phyloP scores from a whole-genome alignment of 2,329 filamentous ascomycete species.

The Alternaria hordeiaustralica region DNA sequence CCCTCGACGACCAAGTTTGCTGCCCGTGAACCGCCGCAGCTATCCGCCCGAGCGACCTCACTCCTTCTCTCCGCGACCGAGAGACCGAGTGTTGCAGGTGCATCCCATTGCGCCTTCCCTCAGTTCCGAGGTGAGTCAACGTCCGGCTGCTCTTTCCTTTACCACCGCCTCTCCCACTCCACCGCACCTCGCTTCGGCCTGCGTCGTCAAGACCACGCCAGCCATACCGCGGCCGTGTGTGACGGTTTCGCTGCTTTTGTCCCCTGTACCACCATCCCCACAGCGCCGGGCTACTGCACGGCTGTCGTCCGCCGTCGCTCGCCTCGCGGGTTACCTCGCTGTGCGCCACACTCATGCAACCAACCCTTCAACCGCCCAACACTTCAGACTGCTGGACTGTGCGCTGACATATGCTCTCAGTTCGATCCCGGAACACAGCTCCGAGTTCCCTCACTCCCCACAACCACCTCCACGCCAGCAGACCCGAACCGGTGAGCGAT shows the following conservation, averaged over 20 bases:
- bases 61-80: conserved; percentile 11
- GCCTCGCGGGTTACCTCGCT: conserved; percentile 37
- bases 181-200: conserved; percentile 18
- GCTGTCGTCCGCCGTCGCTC: conserved; percentile 44
- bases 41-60: conserved; percentile 9
- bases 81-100: conserved; percentile 11
- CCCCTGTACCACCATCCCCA: conserved; percentile 40
- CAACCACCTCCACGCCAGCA: conserved; percentile 22
- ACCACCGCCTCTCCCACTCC: neutral
- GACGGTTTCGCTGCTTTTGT: conserved; percentile 43
- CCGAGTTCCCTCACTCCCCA: conserved; percentile 31
- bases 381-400: conserved; percentile 27
- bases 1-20: conserved; percentile 24
- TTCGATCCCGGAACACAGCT: conserved; percentile 29
- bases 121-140: conserved; percentile 44
- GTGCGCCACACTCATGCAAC: conserved; percentile 48
- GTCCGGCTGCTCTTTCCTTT: conserved; percentile 19
- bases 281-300: conserved; percentile 36
- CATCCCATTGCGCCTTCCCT: conserved; percentile 18
- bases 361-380: conserved; percentile 36
- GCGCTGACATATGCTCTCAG: conserved; percentile 40
- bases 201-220: conserved; percentile 28
- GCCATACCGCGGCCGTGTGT: conserved; percentile 35
- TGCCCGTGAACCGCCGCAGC: conserved; percentile 16
- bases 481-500: conserved; percentile 35